Evolutionary conservation across 1,284 basidiomycete species (phyloP).

Genomic region (Ustilago esculenta): DNA sequence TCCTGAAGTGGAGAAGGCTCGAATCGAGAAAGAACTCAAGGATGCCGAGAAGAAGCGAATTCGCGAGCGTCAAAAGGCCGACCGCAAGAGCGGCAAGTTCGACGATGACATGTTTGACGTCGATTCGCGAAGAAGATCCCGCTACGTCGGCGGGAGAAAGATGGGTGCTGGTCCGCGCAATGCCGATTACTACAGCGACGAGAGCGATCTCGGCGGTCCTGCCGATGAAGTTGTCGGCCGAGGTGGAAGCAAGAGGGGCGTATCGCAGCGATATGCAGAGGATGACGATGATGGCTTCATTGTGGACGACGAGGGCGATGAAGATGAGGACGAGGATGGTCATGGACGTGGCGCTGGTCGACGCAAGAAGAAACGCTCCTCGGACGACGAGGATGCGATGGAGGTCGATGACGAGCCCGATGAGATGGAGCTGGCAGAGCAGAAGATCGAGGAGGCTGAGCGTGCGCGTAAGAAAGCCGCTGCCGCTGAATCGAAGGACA

Average conservation of each 20-base stretch:
- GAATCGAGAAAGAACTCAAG: slow-evolving; percentile 61
- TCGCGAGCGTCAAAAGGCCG: slow-evolving; percentile 52
- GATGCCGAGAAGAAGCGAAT: slow-evolving; percentile 59
- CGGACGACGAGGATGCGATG: slow-evolving; percentile 53
- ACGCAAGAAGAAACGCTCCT: slow-evolving; percentile 33
- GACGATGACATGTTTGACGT: slow-evolving; percentile 56
- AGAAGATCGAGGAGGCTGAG: slow-evolving; percentile 45
- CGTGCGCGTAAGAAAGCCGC: slow-evolving; percentile 41
- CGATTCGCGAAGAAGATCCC: slow-evolving; percentile 37
- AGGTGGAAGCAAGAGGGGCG: slow-evolving; percentile 31
- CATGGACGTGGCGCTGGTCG: slow-evolving; percentile 18
- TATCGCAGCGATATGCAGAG: slow-evolving; percentile 44
- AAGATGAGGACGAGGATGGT: slow-evolving; percentile 42
- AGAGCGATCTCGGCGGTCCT: slow-evolving; percentile 45
- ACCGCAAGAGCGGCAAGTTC: slow-evolving; percentile 47
- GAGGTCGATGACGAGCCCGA: slow-evolving; percentile 62
- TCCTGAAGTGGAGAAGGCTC: slow-evolving; percentile 74
- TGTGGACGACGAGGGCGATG: slow-evolving; percentile 55
- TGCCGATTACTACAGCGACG: slow-evolving; percentile 60
- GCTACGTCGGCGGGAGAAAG: slow-evolving; percentile 35
- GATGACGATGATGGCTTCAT: slow-evolving; percentile 64
- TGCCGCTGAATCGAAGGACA: slow-evolving; percentile 11
- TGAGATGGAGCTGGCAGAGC: slow-evolving; percentile 57
- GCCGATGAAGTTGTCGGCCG: slow-evolving; percentile 28
- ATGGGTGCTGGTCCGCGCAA: slow-evolving; percentile 44